These are phyloP conservation scores for Sicyos edulis DNA, from an alignment of 306 rosid species.

Conservation along the genomic window DNA sequence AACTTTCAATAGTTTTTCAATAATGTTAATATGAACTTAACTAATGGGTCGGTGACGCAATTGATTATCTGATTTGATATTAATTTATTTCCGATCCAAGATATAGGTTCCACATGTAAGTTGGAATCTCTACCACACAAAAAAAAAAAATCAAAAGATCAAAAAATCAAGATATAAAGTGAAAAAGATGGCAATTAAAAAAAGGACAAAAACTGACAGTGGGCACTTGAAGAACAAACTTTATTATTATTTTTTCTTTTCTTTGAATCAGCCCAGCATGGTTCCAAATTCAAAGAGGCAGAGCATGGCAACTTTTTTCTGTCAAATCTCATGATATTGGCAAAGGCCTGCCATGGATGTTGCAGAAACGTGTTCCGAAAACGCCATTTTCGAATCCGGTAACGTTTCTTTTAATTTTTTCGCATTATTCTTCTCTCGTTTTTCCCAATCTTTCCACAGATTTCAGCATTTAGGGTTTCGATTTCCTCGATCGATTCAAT, in stretches of 20 bases:
- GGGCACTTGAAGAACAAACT: constrained; percentile 15
- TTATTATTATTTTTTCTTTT: not conserved
- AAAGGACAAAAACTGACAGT: constrained; percentile 10
- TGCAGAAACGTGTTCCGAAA: constrained; percentile 3
- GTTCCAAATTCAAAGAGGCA: not conserved
- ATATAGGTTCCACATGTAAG: too few species aligned
- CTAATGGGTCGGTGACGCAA: too few species aligned
- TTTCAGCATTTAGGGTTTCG: constrained; percentile 1
- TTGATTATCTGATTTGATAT: too few species aligned
- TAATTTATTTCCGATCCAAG: too few species aligned
- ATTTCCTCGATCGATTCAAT: constrained; percentile 2
- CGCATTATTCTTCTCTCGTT: not conserved
- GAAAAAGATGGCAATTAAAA: not conserved
- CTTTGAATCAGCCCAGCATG: not conserved
- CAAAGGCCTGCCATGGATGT: constrained; percentile 6
- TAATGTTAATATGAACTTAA: too few species aligned
- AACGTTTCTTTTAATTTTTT: not conserved
- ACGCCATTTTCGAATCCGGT: not conserved
- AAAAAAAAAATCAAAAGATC: too few species aligned
- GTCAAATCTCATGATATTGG: not conserved
- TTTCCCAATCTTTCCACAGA: not conserved
- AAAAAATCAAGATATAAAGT: not conserved
- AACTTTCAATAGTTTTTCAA: too few species aligned
- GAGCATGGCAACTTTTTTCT: constrained; percentile 7
- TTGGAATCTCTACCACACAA: too few species aligned